These are phyloP conservation scores for Flammula alnicola DNA, from an alignment of 1,284 basidiomycete genomes.

Conservation along the genomic window DNA sequence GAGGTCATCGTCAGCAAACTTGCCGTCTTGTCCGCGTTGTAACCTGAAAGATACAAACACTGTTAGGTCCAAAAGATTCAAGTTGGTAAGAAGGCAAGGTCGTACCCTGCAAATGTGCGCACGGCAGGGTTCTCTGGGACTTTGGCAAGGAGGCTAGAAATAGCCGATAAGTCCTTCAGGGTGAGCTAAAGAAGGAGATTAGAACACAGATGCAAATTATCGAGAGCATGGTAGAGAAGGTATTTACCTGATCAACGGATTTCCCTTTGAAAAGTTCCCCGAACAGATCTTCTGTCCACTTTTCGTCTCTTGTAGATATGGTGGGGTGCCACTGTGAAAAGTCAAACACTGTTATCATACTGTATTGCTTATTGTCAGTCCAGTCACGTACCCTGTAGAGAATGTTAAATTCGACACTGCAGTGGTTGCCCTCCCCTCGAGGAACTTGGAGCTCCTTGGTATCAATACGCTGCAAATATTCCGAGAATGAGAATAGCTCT, in stretches of 20 bases:
- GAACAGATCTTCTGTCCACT: slow-evolving; percentile 40
- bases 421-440: slow-evolving; percentile 52
- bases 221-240: background rate
- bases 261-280: slow-evolving; percentile 38
- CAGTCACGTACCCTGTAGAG: slow-evolving; percentile 45
- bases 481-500: background rate
- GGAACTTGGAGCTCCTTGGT: slow-evolving; percentile 31
- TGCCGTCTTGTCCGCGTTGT: slow-evolving; percentile 17
- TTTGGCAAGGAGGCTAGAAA: slow-evolving; percentile 6
- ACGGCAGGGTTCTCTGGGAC: slow-evolving; percentile 13
- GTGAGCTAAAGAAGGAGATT: slow-evolving; percentile 12
- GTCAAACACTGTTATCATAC: background rate
- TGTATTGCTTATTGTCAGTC: background rate
- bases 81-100: background rate
- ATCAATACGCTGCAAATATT: slow-evolving; percentile 43
- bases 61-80: background rate
- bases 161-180: slow-evolving; percentile 1
- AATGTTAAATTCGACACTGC: slow-evolving; percentile 58
- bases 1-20: slow-evolving; percentile 18
- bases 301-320: slow-evolving; percentile 39
- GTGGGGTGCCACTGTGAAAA: slow-evolving; percentile 45
- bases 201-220: too few species aligned
- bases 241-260: slow-evolving; percentile 16
- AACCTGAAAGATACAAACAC: slow-evolving; percentile 2
- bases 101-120: slow-evolving; percentile 16